These are phyloP conservation scores for Pseudopithomyces maydicus DNA, from an alignment of 2,329 filamentous ascomycete species.

Conservation along the genomic window DNA sequence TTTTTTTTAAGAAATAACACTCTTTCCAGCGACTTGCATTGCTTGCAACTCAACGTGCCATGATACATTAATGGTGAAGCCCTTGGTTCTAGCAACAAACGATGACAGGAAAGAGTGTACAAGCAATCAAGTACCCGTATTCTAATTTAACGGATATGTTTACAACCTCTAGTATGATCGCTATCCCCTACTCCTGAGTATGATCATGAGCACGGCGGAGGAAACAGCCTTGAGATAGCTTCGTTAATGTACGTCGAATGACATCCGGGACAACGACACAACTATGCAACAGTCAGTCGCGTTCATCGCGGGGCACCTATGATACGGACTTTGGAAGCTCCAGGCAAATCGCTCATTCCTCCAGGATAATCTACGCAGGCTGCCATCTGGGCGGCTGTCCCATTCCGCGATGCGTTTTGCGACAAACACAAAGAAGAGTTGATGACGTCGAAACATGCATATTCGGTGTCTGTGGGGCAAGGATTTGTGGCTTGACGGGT, in stretches of 20 bases:
- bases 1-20: no score
- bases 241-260: conserved; percentile 16
- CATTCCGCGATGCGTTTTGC: conserved; percentile 9
- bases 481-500: conserved; percentile 7
- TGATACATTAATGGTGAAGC: no score
- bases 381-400: conserved; percentile 15
- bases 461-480: conserved; percentile 16
- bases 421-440: conserved; percentile 20
- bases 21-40: no score
- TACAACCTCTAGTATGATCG: neutral
- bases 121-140: no score
- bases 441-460: conserved; percentile 22
- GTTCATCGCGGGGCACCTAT: neutral
- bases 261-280: conserved; percentile 20
- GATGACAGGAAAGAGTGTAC: no score
- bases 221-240: conserved; percentile 17
- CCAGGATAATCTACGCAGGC: conserved; percentile 15
- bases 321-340: conserved; percentile 15
- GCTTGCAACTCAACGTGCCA: no score
- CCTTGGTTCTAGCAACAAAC: no score
- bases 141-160: neutral
- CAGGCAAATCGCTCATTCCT: conserved; percentile 19
- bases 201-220: conserved; percentile 14
- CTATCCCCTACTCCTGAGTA: neutral
- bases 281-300: conserved; percentile 3